Evolutionary conservation across 441 rosid species (phyloP).

Genomic region (Kokia cookei): DNA sequence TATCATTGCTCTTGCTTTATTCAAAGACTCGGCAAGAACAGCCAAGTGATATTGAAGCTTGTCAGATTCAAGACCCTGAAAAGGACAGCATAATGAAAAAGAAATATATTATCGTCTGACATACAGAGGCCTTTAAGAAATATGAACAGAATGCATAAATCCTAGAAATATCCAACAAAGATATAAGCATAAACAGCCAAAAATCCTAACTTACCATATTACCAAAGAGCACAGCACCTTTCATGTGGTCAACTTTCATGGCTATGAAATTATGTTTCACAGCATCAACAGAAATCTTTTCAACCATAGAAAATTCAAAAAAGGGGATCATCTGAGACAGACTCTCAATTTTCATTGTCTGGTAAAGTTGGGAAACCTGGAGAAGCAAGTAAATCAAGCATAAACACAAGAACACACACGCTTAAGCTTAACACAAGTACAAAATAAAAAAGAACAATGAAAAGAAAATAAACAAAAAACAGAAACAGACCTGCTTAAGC

Average conservation of each 20-base stretch:
- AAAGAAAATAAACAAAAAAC: background rate
- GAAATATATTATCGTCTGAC: background rate
- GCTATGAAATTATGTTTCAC: conserved; percentile 76
- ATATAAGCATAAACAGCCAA: background rate
- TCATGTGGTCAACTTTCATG: conserved; percentile 91
- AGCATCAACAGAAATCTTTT: conserved; percentile 92
- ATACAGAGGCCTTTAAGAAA: background rate
- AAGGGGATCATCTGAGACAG: conserved; percentile 85
- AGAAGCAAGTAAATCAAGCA: background rate
- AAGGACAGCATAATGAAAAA: background rate
- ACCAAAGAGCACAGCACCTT: conserved; percentile 61
- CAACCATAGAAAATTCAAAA: conserved; percentile 73
- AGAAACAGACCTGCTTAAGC: conserved; percentile 77
- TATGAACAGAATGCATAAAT: background rate
- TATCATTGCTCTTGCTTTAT: conserved; percentile 70
- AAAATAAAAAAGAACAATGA: background rate
- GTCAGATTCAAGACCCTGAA: conserved; percentile 90
- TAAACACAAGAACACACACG: background rate
- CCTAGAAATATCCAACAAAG: background rate
- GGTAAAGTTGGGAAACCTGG: conserved; percentile 93
- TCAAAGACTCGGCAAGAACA: conserved; percentile 68
- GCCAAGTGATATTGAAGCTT: conserved; percentile 69
- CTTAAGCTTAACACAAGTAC: background rate
- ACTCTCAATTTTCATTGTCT: conserved; percentile 75
- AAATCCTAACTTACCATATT: conserved; percentile 45